Base-by-base conservation (phyloP, 495 filamentous ascomycete species). In the Tricharina praecox region DNA sequence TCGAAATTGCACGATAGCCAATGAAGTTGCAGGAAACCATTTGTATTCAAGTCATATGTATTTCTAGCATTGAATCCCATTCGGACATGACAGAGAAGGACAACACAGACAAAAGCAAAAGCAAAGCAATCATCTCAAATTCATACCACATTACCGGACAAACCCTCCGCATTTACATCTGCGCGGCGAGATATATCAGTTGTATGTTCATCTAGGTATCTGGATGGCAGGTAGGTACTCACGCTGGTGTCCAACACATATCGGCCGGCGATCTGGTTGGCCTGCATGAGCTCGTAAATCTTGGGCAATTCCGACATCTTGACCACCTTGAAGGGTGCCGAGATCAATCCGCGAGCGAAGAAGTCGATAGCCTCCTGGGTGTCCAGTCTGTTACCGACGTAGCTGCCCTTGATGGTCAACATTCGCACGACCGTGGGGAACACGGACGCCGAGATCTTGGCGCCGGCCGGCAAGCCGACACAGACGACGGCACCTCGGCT, bases 331-430 rank as follows among this genome's bases (percentile, higher is more conserved):
- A 76, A 88, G 0, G 87, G 88, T 0, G 78, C 78, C 49, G 83
- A 78, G 71, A 95, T 83, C 51, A 90, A 60, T 2, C 87, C 87
- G 13, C 82, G 70, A 23, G 72, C 62, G 67, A 76, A 93, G 71
- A 94, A 94, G 54, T 93, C 87, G 36, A 94, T 64, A 5, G 86
- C 86, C 63, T 95, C 87, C 11, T 74, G 68, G 0, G 73, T 80
- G 57, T 96, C 88, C 61, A 81, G 75, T 36, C 83, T 74, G 64
- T 88, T 93, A 34, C 87, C 87, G 50, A 94, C 87, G 59, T 94
- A 94, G 52, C 76, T 82, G 35, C 87, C 87, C 69, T 83, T 85
- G 72, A 96, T 94, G 52, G 66, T 79, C 65, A 94, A 79, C 84
- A 93, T 93, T 57, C 73, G 72, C 52, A 86, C 71, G 21, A 95